phyloP scores from a whole-genome alignment of 2,329 filamentous ascomycete genomes.

The Aspergillus persii region DNA sequence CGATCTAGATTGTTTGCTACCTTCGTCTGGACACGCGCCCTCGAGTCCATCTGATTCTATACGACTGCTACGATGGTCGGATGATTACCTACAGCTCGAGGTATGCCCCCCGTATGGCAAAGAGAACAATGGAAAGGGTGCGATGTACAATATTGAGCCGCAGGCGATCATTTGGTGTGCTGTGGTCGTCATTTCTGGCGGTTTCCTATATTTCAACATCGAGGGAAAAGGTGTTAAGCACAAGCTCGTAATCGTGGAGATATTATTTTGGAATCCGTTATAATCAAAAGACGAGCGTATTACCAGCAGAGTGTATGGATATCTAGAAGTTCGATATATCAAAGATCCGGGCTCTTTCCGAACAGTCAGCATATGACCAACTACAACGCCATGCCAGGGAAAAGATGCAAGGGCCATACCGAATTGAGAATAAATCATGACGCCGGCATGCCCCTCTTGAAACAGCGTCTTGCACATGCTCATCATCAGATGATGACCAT shows the following conservation, averaged over 20 bases:
- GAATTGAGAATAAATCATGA: conserved; percentile 22
- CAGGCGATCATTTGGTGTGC: not conserved
- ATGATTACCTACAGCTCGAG: not conserved
- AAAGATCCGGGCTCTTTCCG: conserved; percentile 5
- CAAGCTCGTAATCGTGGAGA: not conserved
- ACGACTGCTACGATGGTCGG: not conserved
- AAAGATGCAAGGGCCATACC: conserved; percentile 21
- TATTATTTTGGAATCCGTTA: not conserved
- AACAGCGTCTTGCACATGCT: not conserved
- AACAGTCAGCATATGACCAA: conserved; percentile 18
- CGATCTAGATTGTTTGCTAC: not conserved
- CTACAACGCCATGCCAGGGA: not conserved
- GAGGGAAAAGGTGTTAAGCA: not conserved
- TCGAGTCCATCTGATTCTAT: not conserved
- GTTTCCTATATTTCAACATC: not conserved
- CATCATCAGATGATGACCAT: conserved; percentile 2
- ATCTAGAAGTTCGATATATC: conserved; percentile 1
- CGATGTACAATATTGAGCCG: not conserved
- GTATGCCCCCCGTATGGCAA: not conserved
- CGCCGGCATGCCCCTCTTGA: conserved; percentile 27
- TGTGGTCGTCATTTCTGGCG: not conserved
- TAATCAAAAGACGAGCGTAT: not conserved
- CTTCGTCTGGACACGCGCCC: conserved; percentile 3
- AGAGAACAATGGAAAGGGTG: not conserved
- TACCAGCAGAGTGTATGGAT: not conserved